A percentile compares a stretch with the other conserved stretches of the same genome.
These are phyloP conservation scores for Axilococcus clingmanii DNA, from an alignment of 139 green algal species.

Conservation along the genomic window DNA sequence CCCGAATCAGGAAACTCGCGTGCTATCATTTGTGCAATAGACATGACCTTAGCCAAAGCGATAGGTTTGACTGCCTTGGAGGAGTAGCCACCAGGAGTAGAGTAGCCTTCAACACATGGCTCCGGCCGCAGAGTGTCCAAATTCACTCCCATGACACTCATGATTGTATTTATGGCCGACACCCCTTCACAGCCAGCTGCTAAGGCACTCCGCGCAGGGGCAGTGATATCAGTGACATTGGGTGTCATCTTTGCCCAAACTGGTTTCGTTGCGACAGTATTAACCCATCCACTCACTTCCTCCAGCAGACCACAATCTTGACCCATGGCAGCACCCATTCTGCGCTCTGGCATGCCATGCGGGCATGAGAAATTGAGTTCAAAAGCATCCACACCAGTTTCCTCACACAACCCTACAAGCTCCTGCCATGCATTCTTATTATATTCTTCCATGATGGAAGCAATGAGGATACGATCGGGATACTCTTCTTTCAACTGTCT, in stretches of 20 bases:
- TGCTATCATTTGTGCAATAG: slow-evolving; percentile 56
- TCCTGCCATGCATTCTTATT: slow-evolving; percentile 85
- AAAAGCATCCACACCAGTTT: slow-evolving; percentile 85
- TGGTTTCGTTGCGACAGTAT: slow-evolving; percentile 61
- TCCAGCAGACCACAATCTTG: slow-evolving; percentile 47
- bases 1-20: slow-evolving; percentile 40
- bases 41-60: slow-evolving; percentile 72
- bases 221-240: slow-evolving; percentile 93
- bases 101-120: slow-evolving; percentile 35
- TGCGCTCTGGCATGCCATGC: slow-evolving; percentile 88
- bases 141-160: slow-evolving; percentile 90
- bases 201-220: slow-evolving; percentile 45
- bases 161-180: slow-evolving; percentile 84
- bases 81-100: slow-evolving; percentile 70
- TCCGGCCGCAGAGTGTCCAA: slow-evolving; percentile 79
- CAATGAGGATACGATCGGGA: slow-evolving; percentile 86
- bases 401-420: slow-evolving; percentile 81
- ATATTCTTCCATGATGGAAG: slow-evolving; percentile 92
- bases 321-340: slow-evolving; percentile 67
- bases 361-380: slow-evolving; percentile 96
- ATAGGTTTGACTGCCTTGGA: slow-evolving; percentile 93
- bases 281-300: slow-evolving; percentile 91
- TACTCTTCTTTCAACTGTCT: slow-evolving; percentile 87
- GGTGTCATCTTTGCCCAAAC: slow-evolving; percentile 99
- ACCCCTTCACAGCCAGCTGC: slow-evolving; percentile 57